These are phyloP conservation scores for Kodamaea hsintzibuensis DNA, from an alignment of 805 yeast genomes.

Conservation along the genomic window DNA sequence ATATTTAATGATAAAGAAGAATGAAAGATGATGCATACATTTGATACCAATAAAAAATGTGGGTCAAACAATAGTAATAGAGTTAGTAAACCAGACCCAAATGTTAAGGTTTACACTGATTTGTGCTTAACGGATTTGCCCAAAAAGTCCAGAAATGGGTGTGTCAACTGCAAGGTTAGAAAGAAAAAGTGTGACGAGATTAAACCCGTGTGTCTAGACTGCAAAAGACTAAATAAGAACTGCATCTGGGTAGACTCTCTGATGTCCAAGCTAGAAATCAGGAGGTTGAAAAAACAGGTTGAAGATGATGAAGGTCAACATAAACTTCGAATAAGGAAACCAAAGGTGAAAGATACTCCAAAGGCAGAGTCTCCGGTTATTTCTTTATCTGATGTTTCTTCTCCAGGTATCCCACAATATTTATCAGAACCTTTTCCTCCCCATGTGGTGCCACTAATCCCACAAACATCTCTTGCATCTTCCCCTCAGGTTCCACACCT, in stretches of 20 bases:
- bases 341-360: constrained; percentile 9
- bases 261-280: constrained; percentile 44
- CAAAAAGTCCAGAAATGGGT: constrained; percentile 56
- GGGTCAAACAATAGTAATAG: not conserved
- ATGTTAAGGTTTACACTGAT: constrained; percentile 1
- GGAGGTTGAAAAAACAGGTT: constrained; percentile 35
- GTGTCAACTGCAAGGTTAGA: constrained; percentile 66
- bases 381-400: not conserved
- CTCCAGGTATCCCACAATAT: not conserved
- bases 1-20: not conserved
- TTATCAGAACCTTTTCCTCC: not conserved
- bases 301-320: constrained; percentile 38
- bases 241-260: constrained; percentile 49
- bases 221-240: constrained; percentile 44
- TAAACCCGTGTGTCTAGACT: constrained; percentile 53
- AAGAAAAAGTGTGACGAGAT: constrained; percentile 59
- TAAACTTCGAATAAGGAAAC: constrained; percentile 42
- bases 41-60: not conserved
- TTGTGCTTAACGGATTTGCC: constrained; percentile 6
- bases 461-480: not conserved
- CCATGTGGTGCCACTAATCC: not conserved
- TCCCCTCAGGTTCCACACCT: not conserved
- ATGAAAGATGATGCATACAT: not conserved
- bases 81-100: not conserved
- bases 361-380: not conserved